Conservation (phyloP, 495 filamentous ascomycete genomes). For the Penicillium steckii region DNA sequence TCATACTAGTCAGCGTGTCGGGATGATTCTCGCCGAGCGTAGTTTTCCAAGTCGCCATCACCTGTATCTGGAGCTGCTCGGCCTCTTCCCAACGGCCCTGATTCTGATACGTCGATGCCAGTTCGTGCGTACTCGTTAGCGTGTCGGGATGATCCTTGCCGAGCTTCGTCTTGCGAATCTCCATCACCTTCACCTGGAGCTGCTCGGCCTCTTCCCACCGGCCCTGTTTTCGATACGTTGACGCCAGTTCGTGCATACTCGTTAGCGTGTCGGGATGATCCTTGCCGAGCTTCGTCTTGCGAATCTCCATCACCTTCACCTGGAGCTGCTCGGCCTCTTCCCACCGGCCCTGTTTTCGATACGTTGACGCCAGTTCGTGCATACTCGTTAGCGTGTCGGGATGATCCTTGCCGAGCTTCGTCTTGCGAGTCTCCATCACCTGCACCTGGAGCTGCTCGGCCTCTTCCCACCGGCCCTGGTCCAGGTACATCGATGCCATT, state of each 20-base stretch:
- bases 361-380: too few relatives aligned
- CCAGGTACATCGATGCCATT: neutral
- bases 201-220: slow-evolving; percentile 25
- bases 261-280: slow-evolving; percentile 4
- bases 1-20: neutral
- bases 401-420: neutral
- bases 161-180: slow-evolving; percentile 2
- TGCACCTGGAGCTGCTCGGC: neutral
- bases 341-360: slow-evolving; percentile 20
- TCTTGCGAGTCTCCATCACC: neutral
- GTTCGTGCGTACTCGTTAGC: slow-evolving; percentile 4
- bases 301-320: slow-evolving; percentile 5
- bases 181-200: slow-evolving; percentile 8
- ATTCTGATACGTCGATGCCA: neutral
- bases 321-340: slow-evolving; percentile 19
- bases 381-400: slow-evolving; percentile 4
- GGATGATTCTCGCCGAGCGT: neutral
- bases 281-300: slow-evolving; percentile 4
- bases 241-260: slow-evolving; percentile 6
- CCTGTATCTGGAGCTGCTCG: neutral
- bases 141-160: slow-evolving; percentile 5
- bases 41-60: neutral
- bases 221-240: too few relatives aligned
- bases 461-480: neutral
- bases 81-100: neutral